phyloP scores from a whole-genome alignment of 306 rosid species.

The Casuarina equisetifolia region DNA sequence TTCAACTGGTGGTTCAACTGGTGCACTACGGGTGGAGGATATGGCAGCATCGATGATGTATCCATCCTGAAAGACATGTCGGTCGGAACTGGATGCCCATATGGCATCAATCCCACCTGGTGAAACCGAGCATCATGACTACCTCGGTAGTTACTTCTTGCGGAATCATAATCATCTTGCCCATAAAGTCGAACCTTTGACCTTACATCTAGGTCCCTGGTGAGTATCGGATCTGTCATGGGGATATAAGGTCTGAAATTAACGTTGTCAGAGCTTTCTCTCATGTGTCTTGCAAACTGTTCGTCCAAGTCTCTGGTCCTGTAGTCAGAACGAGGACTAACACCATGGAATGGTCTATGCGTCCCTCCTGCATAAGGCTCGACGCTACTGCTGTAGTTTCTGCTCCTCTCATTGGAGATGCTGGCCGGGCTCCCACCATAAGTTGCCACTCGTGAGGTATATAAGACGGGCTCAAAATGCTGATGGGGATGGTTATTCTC shows the following conservation, averaged over 20 bases:
- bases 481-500: slow-evolving; percentile 26
- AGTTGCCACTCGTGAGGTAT: slow-evolving; percentile 12
- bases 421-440: slow-evolving; percentile 8
- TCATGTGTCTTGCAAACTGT: slow-evolving; percentile 21
- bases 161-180: slow-evolving; percentile 29
- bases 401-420: slow-evolving; percentile 6
- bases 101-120: slow-evolving; percentile 19
- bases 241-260: slow-evolving; percentile 33
- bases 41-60: slow-evolving; percentile 57
- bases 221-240: slow-evolving; percentile 30
- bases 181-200: slow-evolving; percentile 38
- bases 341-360: slow-evolving; percentile 27
- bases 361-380: slow-evolving; percentile 12
- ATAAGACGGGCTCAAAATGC: slow-evolving; percentile 25
- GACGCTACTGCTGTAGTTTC: slow-evolving; percentile 10
- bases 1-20: slow-evolving; percentile 43
- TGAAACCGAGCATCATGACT: slow-evolving; percentile 35
- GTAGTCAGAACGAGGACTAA: slow-evolving; percentile 29
- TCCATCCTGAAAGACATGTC: slow-evolving; percentile 38
- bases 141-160: slow-evolving; percentile 25
- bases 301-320: slow-evolving; percentile 41
- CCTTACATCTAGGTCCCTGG: slow-evolving; percentile 37
- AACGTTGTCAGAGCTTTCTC: slow-evolving; percentile 23
- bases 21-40: slow-evolving; percentile 62
- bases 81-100: slow-evolving; percentile 28